phyloP scores from a whole-genome alignment of 257 asterid species.

The Solanum clarkiae region DNA sequence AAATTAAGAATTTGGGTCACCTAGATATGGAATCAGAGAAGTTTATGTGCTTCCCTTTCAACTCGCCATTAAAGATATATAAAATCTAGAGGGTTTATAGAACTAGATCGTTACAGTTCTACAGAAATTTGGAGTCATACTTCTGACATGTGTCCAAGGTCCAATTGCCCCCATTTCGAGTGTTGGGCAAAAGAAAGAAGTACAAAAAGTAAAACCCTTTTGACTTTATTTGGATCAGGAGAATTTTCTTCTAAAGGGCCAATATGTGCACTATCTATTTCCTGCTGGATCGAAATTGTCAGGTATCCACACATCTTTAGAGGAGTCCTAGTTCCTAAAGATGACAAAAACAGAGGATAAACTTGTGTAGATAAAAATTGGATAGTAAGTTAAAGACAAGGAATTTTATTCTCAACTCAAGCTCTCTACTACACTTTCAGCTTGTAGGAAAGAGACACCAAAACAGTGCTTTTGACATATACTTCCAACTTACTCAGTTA shows the following conservation, averaged over 20 bases:
- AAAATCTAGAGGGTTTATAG: neutral
- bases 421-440: neutral
- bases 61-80: neutral
- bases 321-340: neutral
- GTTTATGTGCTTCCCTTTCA: neutral
- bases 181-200: neutral
- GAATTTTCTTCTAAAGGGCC: neutral
- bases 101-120: neutral
- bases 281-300: neutral
- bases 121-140: neutral
- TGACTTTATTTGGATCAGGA: neutral
- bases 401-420: neutral
- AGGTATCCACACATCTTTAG: neutral
- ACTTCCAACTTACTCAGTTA: neutral
- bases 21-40: neutral
- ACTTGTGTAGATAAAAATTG: neutral
- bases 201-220: neutral
- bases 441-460: neutral
- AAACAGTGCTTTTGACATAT: neutral
- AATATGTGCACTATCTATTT: neutral
- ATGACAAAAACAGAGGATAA: neutral
- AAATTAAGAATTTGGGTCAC: neutral
- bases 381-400: neutral
- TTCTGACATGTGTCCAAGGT: neutral
- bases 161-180: neutral